These are phyloP conservation scores for Cercospora berteroae DNA, from an alignment of 2,329 filamentous ascomycete species.

Conservation along the genomic window DNA sequence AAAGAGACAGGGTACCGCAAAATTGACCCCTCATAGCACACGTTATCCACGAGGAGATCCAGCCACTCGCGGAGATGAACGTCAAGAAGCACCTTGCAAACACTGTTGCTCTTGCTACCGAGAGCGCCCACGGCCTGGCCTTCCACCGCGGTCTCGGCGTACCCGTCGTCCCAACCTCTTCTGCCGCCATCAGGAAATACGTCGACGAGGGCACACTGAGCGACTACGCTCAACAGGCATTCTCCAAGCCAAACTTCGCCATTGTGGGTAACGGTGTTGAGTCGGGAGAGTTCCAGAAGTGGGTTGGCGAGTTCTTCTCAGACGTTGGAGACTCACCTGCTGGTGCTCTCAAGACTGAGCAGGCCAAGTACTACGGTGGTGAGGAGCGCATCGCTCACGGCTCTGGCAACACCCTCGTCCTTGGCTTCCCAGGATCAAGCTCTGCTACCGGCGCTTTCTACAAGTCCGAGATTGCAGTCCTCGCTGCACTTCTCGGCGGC, in stretches of 20 bases:
- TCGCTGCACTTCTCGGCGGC: conserved; percentile 85
- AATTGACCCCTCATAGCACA: conserved; percentile 59
- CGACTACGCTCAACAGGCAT: conserved; percentile 74
- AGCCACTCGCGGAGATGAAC: conserved; percentile 71
- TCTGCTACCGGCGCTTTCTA: conserved; percentile 67
- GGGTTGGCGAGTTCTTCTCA: conserved; percentile 91
- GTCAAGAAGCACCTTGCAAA: conserved; percentile 68
- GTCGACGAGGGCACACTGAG: conserved; percentile 72
- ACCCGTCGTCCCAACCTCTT: conserved; percentile 69
- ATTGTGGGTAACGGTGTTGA: conserved; percentile 86
- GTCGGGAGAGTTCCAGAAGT: conserved; percentile 74
- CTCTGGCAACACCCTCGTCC: conserved; percentile 76
- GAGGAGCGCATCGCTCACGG: conserved; percentile 83
- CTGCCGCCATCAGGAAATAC: conserved; percentile 74
- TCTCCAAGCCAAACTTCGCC: conserved; percentile 86
- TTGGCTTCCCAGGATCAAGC: conserved; percentile 90
- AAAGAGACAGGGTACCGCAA: conserved; percentile 6
- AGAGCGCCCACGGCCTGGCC: conserved; percentile 80
- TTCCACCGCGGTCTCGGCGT: conserved; percentile 92
- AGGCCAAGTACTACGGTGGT: conserved; percentile 88
- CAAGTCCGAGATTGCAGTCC: conserved; percentile 86
- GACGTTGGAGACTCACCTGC: conserved; percentile 56
- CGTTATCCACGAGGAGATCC: conserved; percentile 86
- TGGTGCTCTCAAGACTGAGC: conserved; percentile 57
- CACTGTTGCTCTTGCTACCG: conserved; percentile 70